These are phyloP conservation scores for Phaffia rhodozyma DNA, from an alignment of 1,284 basidiomycete genomes.

Conservation along the genomic window DNA sequence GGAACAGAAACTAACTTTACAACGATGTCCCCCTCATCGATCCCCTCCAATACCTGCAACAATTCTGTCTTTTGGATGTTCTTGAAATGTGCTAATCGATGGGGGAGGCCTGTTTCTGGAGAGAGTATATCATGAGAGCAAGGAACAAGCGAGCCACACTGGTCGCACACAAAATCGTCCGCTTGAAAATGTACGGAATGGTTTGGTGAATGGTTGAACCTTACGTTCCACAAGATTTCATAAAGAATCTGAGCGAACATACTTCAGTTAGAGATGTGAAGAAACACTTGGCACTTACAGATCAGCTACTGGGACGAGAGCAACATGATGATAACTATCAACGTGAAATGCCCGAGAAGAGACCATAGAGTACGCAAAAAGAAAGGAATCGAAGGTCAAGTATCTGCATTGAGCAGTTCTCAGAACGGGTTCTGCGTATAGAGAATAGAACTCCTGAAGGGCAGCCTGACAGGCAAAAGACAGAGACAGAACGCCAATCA, in stretches of 20 bases:
- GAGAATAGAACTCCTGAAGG: conserved; percentile 24
- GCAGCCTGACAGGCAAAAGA: conserved; percentile 18
- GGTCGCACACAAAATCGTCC: conserved; percentile 68
- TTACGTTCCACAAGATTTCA: conserved; percentile 28
- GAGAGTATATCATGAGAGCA: conserved; percentile 54
- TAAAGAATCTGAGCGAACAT: not conserved
- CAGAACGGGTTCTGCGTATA: no score
- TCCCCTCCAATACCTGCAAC: conserved; percentile 33
- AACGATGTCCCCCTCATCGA: conserved; percentile 18
- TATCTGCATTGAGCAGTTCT: conserved; percentile 18
- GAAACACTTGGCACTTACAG: conserved; percentile 42
- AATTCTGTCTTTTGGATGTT: conserved; percentile 23
- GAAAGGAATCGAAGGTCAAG: conserved; percentile 45
- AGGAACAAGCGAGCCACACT: conserved; percentile 59
- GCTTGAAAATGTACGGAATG: conserved; percentile 69
- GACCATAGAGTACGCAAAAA: conserved; percentile 63
- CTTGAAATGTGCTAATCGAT: conserved; percentile 25
- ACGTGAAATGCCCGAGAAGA: conserved; percentile 77
- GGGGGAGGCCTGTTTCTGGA: conserved; percentile 14
- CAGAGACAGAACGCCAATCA: no score
- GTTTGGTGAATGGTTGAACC: conserved; percentile 68
- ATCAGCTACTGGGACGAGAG: conserved; percentile 83
- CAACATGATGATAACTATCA: conserved; percentile 69
- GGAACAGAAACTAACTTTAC: not conserved
- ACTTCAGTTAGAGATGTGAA: not conserved